Evolutionary conservation across 1,284 basidiomycete species (phyloP).

Genomic region (Ustilago curta): DNA sequence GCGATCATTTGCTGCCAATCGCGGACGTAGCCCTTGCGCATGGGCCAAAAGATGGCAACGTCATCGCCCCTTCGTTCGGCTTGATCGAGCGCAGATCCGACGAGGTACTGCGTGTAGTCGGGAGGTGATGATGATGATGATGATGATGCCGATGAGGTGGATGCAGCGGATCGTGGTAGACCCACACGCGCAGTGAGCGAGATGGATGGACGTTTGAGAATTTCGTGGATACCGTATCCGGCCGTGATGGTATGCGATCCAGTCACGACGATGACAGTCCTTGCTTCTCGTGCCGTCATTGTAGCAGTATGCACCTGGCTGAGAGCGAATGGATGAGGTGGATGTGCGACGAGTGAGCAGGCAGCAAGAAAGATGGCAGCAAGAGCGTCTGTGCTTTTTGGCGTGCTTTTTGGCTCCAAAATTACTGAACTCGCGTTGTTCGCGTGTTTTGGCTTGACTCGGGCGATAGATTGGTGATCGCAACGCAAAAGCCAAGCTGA

Average conservation of each 20-base stretch:
- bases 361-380: background rate
- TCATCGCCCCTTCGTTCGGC: slow-evolving; percentile 80
- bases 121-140: slow-evolving; percentile 28
- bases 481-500: too few species aligned
- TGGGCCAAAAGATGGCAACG: slow-evolving; percentile 84
- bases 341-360: background rate
- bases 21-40: slow-evolving; percentile 78
- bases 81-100: slow-evolving; percentile 83
- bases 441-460: slow-evolving; percentile 23
- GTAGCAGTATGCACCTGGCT: background rate
- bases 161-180: slow-evolving; percentile 35
- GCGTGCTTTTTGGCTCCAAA: too few species aligned
- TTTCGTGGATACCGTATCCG: slow-evolving; percentile 82
- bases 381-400: slow-evolving; percentile 35
- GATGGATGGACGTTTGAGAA: slow-evolving; percentile 79
- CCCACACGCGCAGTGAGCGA: slow-evolving; percentile 68
- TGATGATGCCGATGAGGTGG: slow-evolving; percentile 21
- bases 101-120: slow-evolving; percentile 76
- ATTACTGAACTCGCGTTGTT: too few species aligned
- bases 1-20: slow-evolving; percentile 94
- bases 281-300: slow-evolving; percentile 78
- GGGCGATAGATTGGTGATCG: slow-evolving; percentile 50
- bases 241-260: slow-evolving; percentile 79
- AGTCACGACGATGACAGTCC: slow-evolving; percentile 83
- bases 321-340: too few species aligned